phyloP scores from a whole-genome alignment of 106 monocot genomes.

The Alisma plantagoaquatica region DNA sequence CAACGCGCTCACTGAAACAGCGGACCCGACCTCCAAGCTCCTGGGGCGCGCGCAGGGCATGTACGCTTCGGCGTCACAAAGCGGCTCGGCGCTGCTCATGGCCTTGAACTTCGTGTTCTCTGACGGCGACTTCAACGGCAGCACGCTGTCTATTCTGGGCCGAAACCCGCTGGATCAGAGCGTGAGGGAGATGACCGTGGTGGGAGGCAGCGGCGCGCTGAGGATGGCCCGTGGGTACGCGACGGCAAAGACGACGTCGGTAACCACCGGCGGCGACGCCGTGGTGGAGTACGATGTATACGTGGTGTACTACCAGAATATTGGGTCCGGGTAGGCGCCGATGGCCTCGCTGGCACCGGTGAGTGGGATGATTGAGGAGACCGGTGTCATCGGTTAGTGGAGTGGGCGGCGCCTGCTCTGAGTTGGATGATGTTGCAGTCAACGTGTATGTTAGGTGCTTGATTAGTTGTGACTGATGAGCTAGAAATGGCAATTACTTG shows the following conservation, averaged over 20 bases:
- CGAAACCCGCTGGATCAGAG: not conserved
- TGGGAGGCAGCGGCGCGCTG: conserved; percentile 16
- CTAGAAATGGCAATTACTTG: too few relatives aligned
- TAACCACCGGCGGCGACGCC: not conserved
- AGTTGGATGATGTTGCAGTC: too few relatives aligned
- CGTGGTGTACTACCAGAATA: too few relatives aligned
- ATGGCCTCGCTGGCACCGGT: too few relatives aligned
- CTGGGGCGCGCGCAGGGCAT: conserved; percentile 21
- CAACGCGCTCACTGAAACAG: conserved; percentile 12
- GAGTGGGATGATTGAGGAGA: too few relatives aligned
- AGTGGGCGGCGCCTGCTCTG: too few relatives aligned
- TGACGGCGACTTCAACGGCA: conserved; percentile 14
- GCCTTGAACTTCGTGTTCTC: conserved; percentile 13
- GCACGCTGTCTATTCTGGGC: conserved; percentile 13
- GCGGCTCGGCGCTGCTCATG: conserved; percentile 8
- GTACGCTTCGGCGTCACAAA: conserved; percentile 12
- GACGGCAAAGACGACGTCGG: not conserved
- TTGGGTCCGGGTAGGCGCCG: too few relatives aligned
- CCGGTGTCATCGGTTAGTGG: too few relatives aligned
- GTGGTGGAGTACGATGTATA: conserved; percentile 18
- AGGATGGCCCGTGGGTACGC: conserved; percentile 11
- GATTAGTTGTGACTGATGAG: too few relatives aligned
- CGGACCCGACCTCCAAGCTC: conserved; percentile 11
- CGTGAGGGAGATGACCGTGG: conserved; percentile 17
- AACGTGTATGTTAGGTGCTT: too few relatives aligned